Percentiles rank a stretch among this genome's conserved stretches.
Conservation (phyloP, 1,284 basidiomycete species). For the Naganishia albida region DNA sequence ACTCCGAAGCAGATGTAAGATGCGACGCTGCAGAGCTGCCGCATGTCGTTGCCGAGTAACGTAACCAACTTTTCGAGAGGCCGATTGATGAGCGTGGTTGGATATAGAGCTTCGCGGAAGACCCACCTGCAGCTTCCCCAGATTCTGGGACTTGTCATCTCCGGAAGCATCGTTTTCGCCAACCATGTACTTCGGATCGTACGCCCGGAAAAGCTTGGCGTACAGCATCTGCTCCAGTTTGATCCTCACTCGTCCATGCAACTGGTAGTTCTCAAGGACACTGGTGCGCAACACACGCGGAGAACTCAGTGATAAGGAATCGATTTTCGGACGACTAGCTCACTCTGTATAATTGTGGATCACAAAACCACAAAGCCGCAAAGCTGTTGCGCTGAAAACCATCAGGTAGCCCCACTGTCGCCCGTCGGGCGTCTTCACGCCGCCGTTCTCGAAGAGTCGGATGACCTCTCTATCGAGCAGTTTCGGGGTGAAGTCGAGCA, state of each 20-base stretch:
- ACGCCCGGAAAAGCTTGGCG: slow-evolving; percentile 12
- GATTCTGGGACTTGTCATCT: neutral
- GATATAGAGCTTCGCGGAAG: too few species aligned
- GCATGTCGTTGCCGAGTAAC: slow-evolving; percentile 15
- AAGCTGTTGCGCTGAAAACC: neutral
- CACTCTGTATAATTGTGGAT: slow-evolving; percentile 12
- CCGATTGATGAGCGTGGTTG: neutral
- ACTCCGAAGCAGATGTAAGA: neutral
- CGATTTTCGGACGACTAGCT: neutral
- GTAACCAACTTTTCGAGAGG: slow-evolving; percentile 4
- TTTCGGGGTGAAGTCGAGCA: slow-evolving; percentile 15
- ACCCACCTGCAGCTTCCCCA: slow-evolving; percentile 10
- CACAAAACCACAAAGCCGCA: slow-evolving; percentile 2
- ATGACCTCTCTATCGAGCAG: slow-evolving; percentile 16
- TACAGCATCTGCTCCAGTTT: slow-evolving; percentile 19
- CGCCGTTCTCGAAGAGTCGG: slow-evolving; percentile 6
- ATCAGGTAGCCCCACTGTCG: slow-evolving; percentile 18
- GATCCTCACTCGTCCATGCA: slow-evolving; percentile 19
- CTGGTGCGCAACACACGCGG: neutral
- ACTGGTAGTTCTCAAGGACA: slow-evolving; percentile 19
- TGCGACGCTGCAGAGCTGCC: slow-evolving; percentile 5
- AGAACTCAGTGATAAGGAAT: too few species aligned
- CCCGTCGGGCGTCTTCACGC: slow-evolving; percentile 5
- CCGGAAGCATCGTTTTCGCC: neutral
- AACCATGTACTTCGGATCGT: slow-evolving; percentile 11